Conservation (phyloP, 768 basidiomycete genomes). For the Coprinopsis strossmayeri region DNA sequence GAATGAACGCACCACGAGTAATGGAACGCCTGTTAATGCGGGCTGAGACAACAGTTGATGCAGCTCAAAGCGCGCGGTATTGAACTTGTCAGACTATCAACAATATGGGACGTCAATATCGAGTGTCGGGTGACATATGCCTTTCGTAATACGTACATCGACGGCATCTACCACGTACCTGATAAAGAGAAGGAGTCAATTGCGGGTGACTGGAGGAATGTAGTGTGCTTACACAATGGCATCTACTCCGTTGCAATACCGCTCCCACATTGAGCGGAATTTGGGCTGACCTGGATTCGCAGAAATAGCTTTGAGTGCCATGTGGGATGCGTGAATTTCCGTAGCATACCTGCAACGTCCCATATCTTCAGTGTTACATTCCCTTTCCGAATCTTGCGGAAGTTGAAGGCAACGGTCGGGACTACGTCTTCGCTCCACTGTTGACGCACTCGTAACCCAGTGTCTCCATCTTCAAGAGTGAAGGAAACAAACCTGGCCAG, state of each 20-base stretch:
- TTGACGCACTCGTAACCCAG: neutral
- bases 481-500: constrained; percentile 55
- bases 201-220: constrained; percentile 2
- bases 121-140: neutral
- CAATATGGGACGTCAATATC: neutral
- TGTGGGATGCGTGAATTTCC: neutral
- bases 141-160: constrained; percentile 58
- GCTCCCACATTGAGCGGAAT: constrained; percentile 93
- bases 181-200: constrained; percentile 1
- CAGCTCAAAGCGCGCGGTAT: constrained; percentile 77
- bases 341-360: constrained; percentile 77
- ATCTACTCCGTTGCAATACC: constrained; percentile 90
- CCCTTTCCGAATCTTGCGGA: constrained; percentile 81
- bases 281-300: constrained; percentile 69
- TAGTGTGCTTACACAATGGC: constrained; percentile 69
- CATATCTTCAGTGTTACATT: constrained; percentile 91
- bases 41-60: constrained; percentile 71
- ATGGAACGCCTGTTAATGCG: constrained; percentile 61
- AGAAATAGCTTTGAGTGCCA: neutral
- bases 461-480: constrained; percentile 5
- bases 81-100: constrained; percentile 69
- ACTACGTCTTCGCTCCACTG: constrained; percentile 97
- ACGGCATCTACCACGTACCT: constrained; percentile 93
- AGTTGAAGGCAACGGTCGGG: constrained; percentile 91
- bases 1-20: constrained; percentile 56